Evolutionary conservation across 225 moss, liverwort and hornwort genomes (phyloP), one percentile per base, ranked within the genome.

Genomic region (Bryoerythrophyllum caledonicum): DNA sequence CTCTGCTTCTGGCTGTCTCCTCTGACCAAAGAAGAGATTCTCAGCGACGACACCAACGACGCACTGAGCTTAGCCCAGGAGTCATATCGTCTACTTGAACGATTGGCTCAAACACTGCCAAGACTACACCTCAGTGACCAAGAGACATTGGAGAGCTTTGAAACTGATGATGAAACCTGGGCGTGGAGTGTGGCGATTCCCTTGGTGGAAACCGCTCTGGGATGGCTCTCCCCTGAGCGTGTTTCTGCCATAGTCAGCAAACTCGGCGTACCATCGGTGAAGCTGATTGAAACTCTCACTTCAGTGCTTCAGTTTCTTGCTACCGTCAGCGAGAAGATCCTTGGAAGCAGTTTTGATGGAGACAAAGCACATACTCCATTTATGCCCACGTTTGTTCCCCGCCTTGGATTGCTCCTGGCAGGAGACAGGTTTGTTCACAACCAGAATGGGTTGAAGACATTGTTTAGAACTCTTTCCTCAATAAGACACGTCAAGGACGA

Each of bases 1-100:
- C 90, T 99, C 67, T 95, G 91, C 80, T 90, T 89, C 73, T 95
- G 93, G 94, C 85, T 95, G 38, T 80, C 86, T 71, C 99, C 99
- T 35, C 80, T 91, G 67, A 82, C 85, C 0, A 76, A 75, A 58
- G 85, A 90, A 68, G 93, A 95, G 73, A 86, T 93, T 43, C 49
- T 72, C 1, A 69, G 72, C 25, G 81, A 61, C 48, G 71, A 59
- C 61, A 58, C 54, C 71, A 71, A 73, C 15, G 71, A 69, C 77
- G 59, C 85, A 52, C 67, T 93, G 24, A 67, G 73, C 72, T 85
- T 99, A 60, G 88, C 90, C 43, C 79, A 82, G 48, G 95, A 95
- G 60, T 91, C 99, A 8, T 95, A 95, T 80, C 78, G 79, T 35
- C 67, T 93, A 37, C 91, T 99, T 53, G 95, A 92, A 84, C 85